Evolutionary conservation across 257 asterid species (phyloP).

Genomic region (Catharanthus roseus): DNA sequence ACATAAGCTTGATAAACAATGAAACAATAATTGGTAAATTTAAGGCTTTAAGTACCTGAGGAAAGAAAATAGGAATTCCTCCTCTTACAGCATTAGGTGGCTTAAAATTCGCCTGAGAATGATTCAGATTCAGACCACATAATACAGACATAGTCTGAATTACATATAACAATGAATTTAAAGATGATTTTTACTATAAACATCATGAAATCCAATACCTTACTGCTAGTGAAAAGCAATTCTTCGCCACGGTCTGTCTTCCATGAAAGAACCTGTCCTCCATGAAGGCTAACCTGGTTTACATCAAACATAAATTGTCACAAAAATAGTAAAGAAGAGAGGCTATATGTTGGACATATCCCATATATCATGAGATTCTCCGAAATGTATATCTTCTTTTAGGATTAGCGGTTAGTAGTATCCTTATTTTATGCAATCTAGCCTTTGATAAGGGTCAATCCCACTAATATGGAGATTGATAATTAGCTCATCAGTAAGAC

Average conservation of each 20-base stretch:
- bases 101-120: conserved; percentile 60
- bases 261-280: conserved; percentile 97
- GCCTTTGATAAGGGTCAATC: no score
- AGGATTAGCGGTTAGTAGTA: no score
- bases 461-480: no score
- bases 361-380: no score
- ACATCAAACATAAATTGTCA: background rate
- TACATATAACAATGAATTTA: background rate
- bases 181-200: background rate
- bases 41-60: conserved; percentile 51
- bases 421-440: no score
- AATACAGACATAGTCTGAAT: background rate
- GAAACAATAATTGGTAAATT: background rate
- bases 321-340: no score
- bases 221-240: conserved; percentile 59
- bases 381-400: no score
- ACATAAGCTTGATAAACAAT: background rate
- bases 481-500: no score
- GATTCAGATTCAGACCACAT: no score
- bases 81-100: conserved; percentile 86
- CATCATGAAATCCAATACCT: conserved; percentile 35
- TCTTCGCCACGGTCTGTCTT: conserved; percentile 67
- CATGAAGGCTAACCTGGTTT: conserved; percentile 77
- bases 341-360: no score
- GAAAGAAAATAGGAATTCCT: conserved; percentile 85